Evolutionary conservation across 495 filamentous ascomycete species (phyloP), one percentile per base, ranked within the genome.

Genomic region (Tuber borchii): DNA sequence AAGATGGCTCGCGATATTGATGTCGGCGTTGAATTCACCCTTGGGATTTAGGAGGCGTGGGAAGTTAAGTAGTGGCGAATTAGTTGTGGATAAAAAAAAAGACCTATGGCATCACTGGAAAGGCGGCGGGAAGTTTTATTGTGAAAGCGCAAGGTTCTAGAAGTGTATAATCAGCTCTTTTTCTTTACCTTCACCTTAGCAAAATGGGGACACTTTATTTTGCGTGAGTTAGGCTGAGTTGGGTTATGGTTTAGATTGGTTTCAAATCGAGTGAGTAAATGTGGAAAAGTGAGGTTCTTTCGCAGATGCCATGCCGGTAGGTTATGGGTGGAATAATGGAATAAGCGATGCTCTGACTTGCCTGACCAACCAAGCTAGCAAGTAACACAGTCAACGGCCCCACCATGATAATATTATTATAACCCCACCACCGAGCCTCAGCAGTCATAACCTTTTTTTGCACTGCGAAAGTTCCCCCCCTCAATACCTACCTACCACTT

Each of bases 1-100:
- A 98, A 97, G 90, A 92, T 97, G 93, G 94, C 94, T 83, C 92
- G 95, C 78, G 95, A 97, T 82, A 97, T 97, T 83, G 95, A 99
- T 83, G 95, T 99, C 75, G 95, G 93, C 74, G 95, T 99, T 79
- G 95, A 97, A 85, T 99, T 98, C 86, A 94, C 92, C 80, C 88
- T 97, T 80, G 95, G 93, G 84, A 96, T 99, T 86, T 98, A 91
- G 45, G 37, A 44, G 19, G 34, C 65, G 19, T 17, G 22, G 46
- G 20, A 14, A 20, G 51, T 31, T 74, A n/a, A n/a, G n/a, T 69
- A 22, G 71, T 78, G 77, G 72, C 71, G 65, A 76, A 56, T 70
- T 68, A 75, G 46, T 42, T 61, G 34, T 68, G 73, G 40, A 71
- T 73, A 48, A 48, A 40, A 39, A 69, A 42, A 65, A 65, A 26